Conservation (phyloP, 257 asterid species). For the Plantago elongata region DNA sequence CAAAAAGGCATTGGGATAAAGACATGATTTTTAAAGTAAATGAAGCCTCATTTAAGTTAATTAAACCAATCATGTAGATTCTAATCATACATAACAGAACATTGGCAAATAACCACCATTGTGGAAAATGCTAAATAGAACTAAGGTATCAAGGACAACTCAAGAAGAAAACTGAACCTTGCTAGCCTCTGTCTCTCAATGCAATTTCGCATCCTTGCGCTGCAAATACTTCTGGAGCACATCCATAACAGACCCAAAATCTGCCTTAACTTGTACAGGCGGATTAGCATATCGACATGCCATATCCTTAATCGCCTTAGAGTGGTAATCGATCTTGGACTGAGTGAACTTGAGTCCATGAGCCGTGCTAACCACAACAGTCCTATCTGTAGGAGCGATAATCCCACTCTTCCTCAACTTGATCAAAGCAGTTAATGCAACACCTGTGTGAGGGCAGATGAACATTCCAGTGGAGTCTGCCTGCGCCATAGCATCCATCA, state of each 20-base stretch:
- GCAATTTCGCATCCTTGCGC: slow-evolving; percentile 48
- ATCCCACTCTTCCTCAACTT: slow-evolving; percentile 74
- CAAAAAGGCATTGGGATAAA: not conserved
- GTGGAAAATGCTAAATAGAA: not conserved
- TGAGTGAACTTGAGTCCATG: slow-evolving; percentile 88
- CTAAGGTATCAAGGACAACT: slow-evolving; percentile 24
- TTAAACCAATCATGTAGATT: slow-evolving; percentile 12
- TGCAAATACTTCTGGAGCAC: slow-evolving; percentile 65
- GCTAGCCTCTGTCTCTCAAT: slow-evolving; percentile 23
- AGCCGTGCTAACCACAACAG: slow-evolving; percentile 88
- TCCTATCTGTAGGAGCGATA: slow-evolving; percentile 58
- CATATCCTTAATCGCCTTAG: slow-evolving; percentile 63
- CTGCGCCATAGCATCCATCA: slow-evolving; percentile 90
- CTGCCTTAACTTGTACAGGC: slow-evolving; percentile 76
- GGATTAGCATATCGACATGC: slow-evolving; percentile 73
- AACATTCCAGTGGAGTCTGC: slow-evolving; percentile 95
- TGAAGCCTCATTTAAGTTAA: slow-evolving; percentile 17
- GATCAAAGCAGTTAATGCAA: slow-evolving; percentile 65
- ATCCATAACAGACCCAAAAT: slow-evolving; percentile 90
- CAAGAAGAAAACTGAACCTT: slow-evolving; percentile 22
- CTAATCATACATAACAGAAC: slow-evolving; percentile 19
- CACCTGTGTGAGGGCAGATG: slow-evolving; percentile 90
- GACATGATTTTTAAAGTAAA: slow-evolving; percentile 11
- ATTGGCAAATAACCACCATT: slow-evolving; percentile 11
- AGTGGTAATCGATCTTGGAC: slow-evolving; percentile 74